Base-by-base conservation (phyloP, 345 rosid genomes). In the Schrenkiella parvula region DNA sequence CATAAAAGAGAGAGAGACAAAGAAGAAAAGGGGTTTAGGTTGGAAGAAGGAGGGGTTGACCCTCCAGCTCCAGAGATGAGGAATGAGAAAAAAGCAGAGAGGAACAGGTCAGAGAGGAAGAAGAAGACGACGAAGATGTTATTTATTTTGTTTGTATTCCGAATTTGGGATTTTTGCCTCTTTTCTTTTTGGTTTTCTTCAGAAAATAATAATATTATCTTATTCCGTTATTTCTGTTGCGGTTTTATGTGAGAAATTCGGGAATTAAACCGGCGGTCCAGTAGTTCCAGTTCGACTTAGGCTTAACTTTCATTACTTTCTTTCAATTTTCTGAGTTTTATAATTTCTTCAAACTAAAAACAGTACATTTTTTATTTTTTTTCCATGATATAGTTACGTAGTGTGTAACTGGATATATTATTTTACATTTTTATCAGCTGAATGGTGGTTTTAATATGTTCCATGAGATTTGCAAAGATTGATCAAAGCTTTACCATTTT, bases 41-140 rank as follows among this genome's bases (percentile, higher is more conserved):
- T 57, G 55, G 73, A 64, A 41, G 78, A 76, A 82, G 80, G 88
- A 87, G 80, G 76, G 78, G 86, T 84, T 85, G 71, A 73, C 65
- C 80, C 80, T 70, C 80, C 80, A 63, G 69, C 71, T 67, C 21
- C 83, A 73, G 53, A 70, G 79, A 55, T 47, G 74, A 77, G 77
- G 71, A 60, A 17, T 66, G 39, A 46, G 10, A 53, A 54, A 76
- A 76, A 86, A 75, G 87, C 43, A 84, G 84, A 85, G 88, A 44
- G 64, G 77, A 66, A 37, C 58, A 61, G 72, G 75, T 69, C 80
- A 69, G 64, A 26, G 67, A 57, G 32, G 67, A 28, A 28, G 52
- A 8, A n/a, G 63, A 74, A 55, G 43, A 61, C 5, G 43, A 66
- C 52, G 28, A 57, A 8, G 31, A 1, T 72, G 13, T 3, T 53